A percentile compares a stretch with the other conserved stretches of the same genome.
These are phyloP conservation scores for Austroboletus novae-zelandiae DNA, from an alignment of 1,284 basidiomycete genomes.

Conservation along the genomic window DNA sequence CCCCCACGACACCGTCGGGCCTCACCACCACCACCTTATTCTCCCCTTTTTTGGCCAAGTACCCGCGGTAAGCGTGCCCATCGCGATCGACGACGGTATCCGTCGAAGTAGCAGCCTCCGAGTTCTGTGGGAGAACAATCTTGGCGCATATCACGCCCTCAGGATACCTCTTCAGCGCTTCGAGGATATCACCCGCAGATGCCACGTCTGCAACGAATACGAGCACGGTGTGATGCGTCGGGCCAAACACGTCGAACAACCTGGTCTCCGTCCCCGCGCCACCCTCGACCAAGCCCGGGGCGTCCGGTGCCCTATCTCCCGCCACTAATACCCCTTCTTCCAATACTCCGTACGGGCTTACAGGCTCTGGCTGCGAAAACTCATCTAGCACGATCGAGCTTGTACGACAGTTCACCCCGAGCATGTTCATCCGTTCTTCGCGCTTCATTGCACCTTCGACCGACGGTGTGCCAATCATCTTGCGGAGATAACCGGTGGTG, in stretches of 20 bases:
- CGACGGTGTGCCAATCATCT: not conserved
- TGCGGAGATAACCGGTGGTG: constrained; percentile 14
- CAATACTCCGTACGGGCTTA: constrained; percentile 15
- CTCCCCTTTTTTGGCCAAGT: constrained; percentile 15
- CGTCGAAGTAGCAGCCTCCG: not conserved
- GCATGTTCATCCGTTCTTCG: constrained; percentile 25
- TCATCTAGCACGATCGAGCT: constrained; percentile 33
- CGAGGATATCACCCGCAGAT: constrained; percentile 8
- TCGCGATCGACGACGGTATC: constrained; percentile 14
- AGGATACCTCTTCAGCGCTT: constrained; percentile 4
- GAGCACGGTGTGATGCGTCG: constrained; percentile 23
- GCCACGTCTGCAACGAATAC: constrained; percentile 16
- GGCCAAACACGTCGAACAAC: constrained; percentile 27
- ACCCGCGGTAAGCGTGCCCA: constrained; percentile 23
- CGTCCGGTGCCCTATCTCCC: constrained; percentile 24
- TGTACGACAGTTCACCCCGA: constrained; percentile 36
- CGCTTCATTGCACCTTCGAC: constrained; percentile 5
- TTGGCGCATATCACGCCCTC: not conserved
- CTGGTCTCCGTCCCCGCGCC: not conserved
- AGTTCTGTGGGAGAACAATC: constrained; percentile 15
- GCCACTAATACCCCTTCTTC: constrained; percentile 13
- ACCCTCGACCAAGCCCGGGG: constrained; percentile 6
- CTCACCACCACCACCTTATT: constrained; percentile 29
- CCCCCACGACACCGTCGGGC: constrained; percentile 40
- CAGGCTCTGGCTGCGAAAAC: constrained; percentile 1